phyloP scores from a whole-genome alignment of 78 protist species.

The Dictyostelium brefeldianum region DNA sequence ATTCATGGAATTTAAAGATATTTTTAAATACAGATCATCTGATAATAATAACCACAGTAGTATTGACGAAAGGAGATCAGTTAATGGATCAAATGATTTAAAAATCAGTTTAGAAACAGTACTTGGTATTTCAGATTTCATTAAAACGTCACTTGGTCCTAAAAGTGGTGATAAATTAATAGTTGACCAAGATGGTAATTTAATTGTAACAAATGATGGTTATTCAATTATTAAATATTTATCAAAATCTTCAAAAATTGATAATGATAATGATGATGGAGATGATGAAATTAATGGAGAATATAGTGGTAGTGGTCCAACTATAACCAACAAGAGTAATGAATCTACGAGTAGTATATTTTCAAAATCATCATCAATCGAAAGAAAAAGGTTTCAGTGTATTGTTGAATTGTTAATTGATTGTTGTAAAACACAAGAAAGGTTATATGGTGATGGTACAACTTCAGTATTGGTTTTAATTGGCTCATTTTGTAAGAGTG shows the following conservation, averaged over 20 bases:
- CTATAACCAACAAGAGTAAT: not conserved
- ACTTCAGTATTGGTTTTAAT: conserved; percentile 47
- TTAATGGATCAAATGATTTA: conserved; percentile 7
- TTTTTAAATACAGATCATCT: too few species aligned
- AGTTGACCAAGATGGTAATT: conserved; percentile 47
- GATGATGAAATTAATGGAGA: not conserved
- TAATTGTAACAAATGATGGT: conserved; percentile 56
- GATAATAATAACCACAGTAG: too few species aligned
- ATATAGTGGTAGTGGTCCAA: not conserved
- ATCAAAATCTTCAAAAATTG: conserved; percentile 21
- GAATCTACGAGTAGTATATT: not conserved
- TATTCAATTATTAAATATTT: conserved; percentile 25
- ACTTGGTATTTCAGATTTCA: not conserved
- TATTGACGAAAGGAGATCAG: not conserved
- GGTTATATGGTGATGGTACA: conserved; percentile 72
- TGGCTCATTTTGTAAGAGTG: conserved; percentile 50
- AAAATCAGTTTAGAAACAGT: not conserved
- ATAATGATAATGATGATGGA: not conserved
- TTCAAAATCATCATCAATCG: not conserved
- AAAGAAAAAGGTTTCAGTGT: conserved; percentile 29
- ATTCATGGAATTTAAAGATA: too few species aligned
- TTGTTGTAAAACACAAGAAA: conserved; percentile 52
- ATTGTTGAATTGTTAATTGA: conserved; percentile 37
- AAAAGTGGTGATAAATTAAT: conserved; percentile 69
- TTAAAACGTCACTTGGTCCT: conserved; percentile 23